Evolutionary conservation across 306 rosid genomes (phyloP).

Genomic region (Dryas drummondii): DNA sequence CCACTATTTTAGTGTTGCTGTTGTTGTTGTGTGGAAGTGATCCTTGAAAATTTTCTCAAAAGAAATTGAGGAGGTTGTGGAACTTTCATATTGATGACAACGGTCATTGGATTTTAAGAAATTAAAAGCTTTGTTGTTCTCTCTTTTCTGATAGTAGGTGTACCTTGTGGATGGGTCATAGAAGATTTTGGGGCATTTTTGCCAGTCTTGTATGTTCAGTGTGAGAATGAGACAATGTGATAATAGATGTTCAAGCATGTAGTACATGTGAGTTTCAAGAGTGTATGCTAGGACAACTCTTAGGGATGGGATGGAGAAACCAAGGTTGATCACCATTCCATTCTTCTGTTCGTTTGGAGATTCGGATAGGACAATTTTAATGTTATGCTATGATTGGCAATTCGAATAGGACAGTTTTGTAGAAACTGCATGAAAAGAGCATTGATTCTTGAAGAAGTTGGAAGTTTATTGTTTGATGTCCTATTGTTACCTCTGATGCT

Average conservation of each 20-base stretch:
- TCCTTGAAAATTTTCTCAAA: not conserved
- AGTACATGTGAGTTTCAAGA: not conserved
- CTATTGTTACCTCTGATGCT: not conserved
- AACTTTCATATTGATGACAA: not conserved
- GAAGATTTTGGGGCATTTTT: slow-evolving; percentile 2
- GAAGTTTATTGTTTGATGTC: not conserved
- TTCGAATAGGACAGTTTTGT: not conserved
- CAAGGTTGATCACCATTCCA: not conserved
- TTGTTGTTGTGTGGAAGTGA: slow-evolving; percentile 7
- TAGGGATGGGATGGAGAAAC: not conserved
- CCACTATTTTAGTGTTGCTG: not conserved
- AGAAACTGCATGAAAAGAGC: not conserved
- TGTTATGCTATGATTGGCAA: not conserved
- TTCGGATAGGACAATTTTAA: not conserved
- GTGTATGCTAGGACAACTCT: not conserved
- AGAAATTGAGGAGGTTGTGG: slow-evolving; percentile 7
- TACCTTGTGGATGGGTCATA: not conserved
- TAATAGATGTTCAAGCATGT: not conserved
- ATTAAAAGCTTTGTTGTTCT: not conserved
- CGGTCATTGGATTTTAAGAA: not conserved
- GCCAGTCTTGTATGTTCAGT: not conserved
- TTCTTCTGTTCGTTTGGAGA: not conserved
- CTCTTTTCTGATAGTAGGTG: not conserved
- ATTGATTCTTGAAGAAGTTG: slow-evolving; percentile 8
- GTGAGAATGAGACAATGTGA: slow-evolving; percentile 1